phyloP scores from a whole-genome alignment of 805 yeast genomes.

The Suhomyces tanzawaensis region DNA sequence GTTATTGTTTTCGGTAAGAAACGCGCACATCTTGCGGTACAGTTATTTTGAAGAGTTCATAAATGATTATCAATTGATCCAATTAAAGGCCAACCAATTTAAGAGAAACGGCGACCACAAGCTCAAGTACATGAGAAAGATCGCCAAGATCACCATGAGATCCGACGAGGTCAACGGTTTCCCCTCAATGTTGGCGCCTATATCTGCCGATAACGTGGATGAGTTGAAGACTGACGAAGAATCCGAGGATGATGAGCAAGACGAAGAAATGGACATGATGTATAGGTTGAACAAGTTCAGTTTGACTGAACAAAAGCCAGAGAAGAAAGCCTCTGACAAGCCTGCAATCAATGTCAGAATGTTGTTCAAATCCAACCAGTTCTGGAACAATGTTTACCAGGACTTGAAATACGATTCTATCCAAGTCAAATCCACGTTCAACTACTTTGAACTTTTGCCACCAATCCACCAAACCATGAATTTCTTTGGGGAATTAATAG shows the following conservation, averaged over 20 bases:
- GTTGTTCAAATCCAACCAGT: slow-evolving; percentile 12
- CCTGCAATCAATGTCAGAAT: slow-evolving; percentile 1
- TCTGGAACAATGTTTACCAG: slow-evolving; percentile 32
- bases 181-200: slow-evolving; percentile 6
- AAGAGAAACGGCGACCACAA: slow-evolving; percentile 6
- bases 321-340: neutral
- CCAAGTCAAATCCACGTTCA: slow-evolving; percentile 5
- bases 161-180: slow-evolving; percentile 6
- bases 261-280: slow-evolving; percentile 2
- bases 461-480: slow-evolving; percentile 10
- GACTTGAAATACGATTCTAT: slow-evolving; percentile 23
- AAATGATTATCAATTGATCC: slow-evolving; percentile 9
- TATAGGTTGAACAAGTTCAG: slow-evolving; percentile 3
- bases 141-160: slow-evolving; percentile 4
- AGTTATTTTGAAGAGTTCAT: slow-evolving; percentile 15
- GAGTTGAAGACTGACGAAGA: slow-evolving; percentile 7
- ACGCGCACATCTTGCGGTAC: slow-evolving; percentile 14
- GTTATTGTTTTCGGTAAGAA: slow-evolving; percentile 10
- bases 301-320: neutral
- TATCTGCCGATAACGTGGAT: neutral
- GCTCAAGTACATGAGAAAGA: slow-evolving; percentile 11
- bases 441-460: slow-evolving; percentile 12
- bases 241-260: slow-evolving; percentile 8
- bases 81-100: slow-evolving; percentile 3
- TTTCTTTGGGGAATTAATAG: slow-evolving; percentile 23